Conservation (phyloP, 257 asterid species). For the Penstemon barbatus region DNA sequence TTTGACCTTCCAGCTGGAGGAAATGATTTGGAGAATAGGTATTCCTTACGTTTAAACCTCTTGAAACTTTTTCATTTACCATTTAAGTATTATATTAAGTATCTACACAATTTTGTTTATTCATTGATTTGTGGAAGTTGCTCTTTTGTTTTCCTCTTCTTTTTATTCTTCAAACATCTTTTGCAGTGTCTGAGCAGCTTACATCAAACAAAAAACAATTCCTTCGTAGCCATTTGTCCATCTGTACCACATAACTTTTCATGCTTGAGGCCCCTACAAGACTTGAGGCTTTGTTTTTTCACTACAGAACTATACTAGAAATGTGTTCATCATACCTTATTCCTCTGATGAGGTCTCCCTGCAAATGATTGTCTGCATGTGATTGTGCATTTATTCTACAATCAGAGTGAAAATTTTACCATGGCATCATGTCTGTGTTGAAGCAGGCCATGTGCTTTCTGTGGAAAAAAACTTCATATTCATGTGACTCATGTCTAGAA, state of each 20-base stretch:
- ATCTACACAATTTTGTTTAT: not conserved
- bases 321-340: not conserved
- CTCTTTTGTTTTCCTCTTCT: not conserved
- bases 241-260: not conserved
- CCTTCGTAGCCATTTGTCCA: not conserved
- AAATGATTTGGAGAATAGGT: constrained; percentile 91
- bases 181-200: constrained; percentile 1
- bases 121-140: constrained; percentile 1
- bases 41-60: constrained; percentile 16
- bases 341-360: constrained; percentile 5
- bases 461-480: no score
- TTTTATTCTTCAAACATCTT: not conserved
- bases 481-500: no score
- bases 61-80: constrained; percentile 1
- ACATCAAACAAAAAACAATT: not conserved
- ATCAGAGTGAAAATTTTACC: not conserved
- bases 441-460: not conserved
- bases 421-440: not conserved
- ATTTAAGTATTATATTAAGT: not conserved
- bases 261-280: not conserved
- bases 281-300: not conserved
- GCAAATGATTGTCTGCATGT: not conserved
- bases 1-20: constrained; percentile 98
- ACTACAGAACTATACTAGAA: no score
- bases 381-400: not conserved